Evolutionary conservation across 2,329 filamentous ascomycete genomes (phyloP).

Genomic region (Aspergillus ibericus): DNA sequence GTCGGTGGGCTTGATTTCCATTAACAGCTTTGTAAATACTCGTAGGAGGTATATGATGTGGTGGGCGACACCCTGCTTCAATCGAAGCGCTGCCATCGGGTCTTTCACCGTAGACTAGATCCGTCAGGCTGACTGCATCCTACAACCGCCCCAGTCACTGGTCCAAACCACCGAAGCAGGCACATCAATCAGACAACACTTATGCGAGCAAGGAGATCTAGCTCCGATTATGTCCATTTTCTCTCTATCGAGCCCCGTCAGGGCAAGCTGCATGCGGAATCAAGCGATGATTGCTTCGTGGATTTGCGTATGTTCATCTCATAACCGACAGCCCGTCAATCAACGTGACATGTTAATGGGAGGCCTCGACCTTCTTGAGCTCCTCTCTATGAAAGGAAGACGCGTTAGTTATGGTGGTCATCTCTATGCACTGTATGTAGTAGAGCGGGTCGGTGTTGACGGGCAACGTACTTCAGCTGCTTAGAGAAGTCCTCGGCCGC

Average conservation of each 20-base stretch:
- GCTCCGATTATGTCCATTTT: not conserved
- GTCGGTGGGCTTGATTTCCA: not conserved
- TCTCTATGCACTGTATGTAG: no score
- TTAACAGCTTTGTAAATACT: not conserved
- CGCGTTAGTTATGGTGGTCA: slow-evolving; percentile 4
- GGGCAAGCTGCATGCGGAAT: not conserved
- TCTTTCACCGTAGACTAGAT: not conserved
- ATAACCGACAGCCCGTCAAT: not conserved
- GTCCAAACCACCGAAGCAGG: not conserved
- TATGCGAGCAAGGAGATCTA: not conserved
- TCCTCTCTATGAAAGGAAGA: slow-evolving; percentile 56
- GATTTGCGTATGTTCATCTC: not conserved
- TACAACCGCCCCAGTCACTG: not conserved
- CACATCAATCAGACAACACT: not conserved
- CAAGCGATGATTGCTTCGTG: not conserved
- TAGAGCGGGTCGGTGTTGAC: not conserved
- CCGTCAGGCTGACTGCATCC: not conserved
- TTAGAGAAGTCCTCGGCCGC: slow-evolving; percentile 94
- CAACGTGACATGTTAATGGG: slow-evolving; percentile 57
- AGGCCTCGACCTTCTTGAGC: slow-evolving; percentile 85
- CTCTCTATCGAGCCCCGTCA: not conserved
- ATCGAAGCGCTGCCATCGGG: not conserved
- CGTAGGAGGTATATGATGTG: not conserved
- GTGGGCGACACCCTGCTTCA: not conserved
- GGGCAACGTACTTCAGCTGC: slow-evolving; percentile 75